Base-by-base conservation (phyloP, 805 yeast species). In the Ogataea haglerorum region DNA sequence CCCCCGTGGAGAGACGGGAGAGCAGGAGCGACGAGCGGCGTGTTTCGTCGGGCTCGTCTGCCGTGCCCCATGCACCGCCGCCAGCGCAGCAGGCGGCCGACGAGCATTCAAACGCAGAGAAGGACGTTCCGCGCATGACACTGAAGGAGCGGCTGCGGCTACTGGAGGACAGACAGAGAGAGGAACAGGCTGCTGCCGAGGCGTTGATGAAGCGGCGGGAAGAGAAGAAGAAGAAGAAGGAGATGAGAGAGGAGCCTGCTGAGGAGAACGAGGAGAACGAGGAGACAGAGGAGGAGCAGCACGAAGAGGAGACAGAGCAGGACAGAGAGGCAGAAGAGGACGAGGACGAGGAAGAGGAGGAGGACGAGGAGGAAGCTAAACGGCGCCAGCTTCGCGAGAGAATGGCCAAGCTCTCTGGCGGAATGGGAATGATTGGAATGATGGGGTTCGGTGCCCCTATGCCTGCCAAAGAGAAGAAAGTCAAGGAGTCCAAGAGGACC, bases 381-480 rank as follows among this genome's bases (percentile, higher is more conserved):
- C 76, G 93, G 53, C 75, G 82, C 34, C 86, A 82, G 6, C 69
- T 91, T 38, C 81, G 95, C 15, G 96, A 85, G 48, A 76, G 97
- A 46, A 91, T 91, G 96, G 98, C 99, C n/a, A 86, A 82, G 53
- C 74, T 91, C 14, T 85, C 97, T 0, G 95, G 96, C 15, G 89
- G 89, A 4, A 74, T 84, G 65, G 82, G 85, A 43, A 76, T 85
- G 80, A 74, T 80, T 63, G 90, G 89, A 31, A 77, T 77, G 82
- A 73, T 76, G 78, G 81, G 81, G 2, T 67, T 73, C 46, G 57
- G 68, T 14, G 68, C 69, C 60, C 60, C 63, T 18, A 45, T 53
- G 42, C 48, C 58, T 13, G 48, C 61, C 27, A 54, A 24, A 8
- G 49, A 28, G 32, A 49, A 48, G 45, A 48, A 45, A 46, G 38